Evolutionary conservation across 495 filamentous ascomycete genomes (phyloP).

Genomic region (Talaromyces nanjingensis): DNA sequence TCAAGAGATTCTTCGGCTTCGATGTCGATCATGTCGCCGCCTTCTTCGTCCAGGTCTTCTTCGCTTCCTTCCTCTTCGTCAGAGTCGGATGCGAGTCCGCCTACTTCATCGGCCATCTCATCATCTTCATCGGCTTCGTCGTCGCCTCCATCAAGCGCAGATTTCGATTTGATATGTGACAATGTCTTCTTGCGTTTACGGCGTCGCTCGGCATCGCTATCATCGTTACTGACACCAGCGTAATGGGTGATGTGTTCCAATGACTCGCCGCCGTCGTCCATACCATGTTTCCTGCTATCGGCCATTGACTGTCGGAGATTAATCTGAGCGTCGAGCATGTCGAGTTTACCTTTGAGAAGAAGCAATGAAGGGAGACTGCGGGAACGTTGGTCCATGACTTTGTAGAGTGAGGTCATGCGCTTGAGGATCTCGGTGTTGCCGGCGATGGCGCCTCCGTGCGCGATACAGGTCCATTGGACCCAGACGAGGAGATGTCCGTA

Average conservation of each 20-base stretch:
- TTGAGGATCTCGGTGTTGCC: constrained; percentile 71
- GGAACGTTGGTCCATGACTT: constrained; percentile 79
- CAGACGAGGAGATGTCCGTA: constrained; percentile 89
- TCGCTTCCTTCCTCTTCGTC: constrained; percentile 35
- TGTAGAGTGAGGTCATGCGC: constrained; percentile 66
- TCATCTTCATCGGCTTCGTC: constrained; percentile 32
- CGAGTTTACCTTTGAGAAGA: constrained; percentile 85
- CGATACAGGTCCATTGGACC: constrained; percentile 93
- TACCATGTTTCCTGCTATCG: constrained; percentile 40
- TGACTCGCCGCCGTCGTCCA: constrained; percentile 67
- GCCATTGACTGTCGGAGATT: constrained; percentile 61
- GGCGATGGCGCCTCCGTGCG: constrained; percentile 87
- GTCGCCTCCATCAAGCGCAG: constrained; percentile 27
- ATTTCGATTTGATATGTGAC: constrained; percentile 16
- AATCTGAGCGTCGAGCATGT: constrained; percentile 84
- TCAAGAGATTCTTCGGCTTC: constrained; percentile 42
- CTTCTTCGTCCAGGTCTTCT: constrained; percentile 33
- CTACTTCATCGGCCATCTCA: constrained; percentile 38
- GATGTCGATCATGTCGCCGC: constrained; percentile 34
- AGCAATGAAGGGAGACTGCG: constrained; percentile 74
- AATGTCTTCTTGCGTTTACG: constrained; percentile 24
- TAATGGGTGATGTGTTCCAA: constrained; percentile 40
- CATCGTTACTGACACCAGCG: constrained; percentile 24
- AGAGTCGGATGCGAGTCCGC: constrained; percentile 26
- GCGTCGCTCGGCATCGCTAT: constrained; percentile 29